These are phyloP conservation scores for Fusarium solani-melongenae DNA, from an alignment of 2,329 filamentous ascomycete species.

Conservation along the genomic window DNA sequence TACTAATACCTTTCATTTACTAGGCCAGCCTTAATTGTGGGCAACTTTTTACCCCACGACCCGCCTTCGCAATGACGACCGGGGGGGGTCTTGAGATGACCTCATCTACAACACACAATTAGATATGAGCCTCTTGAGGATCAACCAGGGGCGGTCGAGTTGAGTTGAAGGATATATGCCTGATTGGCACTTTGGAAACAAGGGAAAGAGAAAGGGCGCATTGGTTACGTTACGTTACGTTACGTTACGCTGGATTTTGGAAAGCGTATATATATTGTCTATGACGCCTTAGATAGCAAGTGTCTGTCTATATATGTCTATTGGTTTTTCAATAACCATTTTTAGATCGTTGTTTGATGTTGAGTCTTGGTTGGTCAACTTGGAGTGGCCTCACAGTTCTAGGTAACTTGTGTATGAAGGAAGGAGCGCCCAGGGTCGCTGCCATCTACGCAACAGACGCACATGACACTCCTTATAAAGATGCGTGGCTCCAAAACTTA, in stretches of 20 bases:
- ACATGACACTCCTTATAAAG: constrained; percentile 7
- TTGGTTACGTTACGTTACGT: not conserved
- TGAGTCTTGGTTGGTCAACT: not conserved
- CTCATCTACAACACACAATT: not conserved
- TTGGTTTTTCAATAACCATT: not conserved
- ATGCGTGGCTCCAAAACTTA: not conserved
- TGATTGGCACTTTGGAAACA: constrained; percentile 10
- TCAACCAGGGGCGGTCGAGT: not conserved
- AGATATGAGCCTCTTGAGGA: not conserved
- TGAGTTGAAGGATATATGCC: not conserved
- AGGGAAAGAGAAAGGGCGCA: constrained; percentile 30
- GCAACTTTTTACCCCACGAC: constrained; percentile 94
- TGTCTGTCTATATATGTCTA: constrained; percentile 7
- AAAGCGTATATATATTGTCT: constrained; percentile 34
- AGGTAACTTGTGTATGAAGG: not conserved
- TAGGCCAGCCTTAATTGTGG: constrained; percentile 93
- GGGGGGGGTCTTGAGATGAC: not conserved
- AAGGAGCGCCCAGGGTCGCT: constrained; percentile 14
- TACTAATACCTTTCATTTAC: constrained; percentile 46
- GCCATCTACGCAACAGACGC: not conserved
- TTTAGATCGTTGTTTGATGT: not conserved
- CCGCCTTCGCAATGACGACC: constrained; percentile 51
- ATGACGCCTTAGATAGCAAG: constrained; percentile 30
- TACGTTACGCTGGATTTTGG: constrained; percentile 12
- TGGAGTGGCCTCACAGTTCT: not conserved